phyloP scores from a whole-genome alignment of 2,329 filamentous ascomycete species.

The Cladophialophora immunda region DNA sequence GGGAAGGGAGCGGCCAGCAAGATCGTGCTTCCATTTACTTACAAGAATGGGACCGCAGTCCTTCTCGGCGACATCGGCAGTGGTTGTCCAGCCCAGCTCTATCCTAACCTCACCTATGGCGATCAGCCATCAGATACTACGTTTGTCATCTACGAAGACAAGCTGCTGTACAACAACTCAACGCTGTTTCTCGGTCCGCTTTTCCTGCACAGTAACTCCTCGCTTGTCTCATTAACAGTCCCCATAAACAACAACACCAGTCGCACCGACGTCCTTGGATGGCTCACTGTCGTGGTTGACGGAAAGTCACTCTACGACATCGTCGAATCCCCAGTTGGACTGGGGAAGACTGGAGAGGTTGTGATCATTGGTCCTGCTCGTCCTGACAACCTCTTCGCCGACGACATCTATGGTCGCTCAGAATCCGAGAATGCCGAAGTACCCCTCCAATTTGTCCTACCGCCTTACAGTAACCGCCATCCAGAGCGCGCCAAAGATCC shows the following conservation, averaged over 20 bases:
- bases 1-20: constrained; percentile 53
- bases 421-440: constrained; percentile 50
- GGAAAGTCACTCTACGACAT: constrained; percentile 66
- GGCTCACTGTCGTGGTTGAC: constrained; percentile 78
- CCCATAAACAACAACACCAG: constrained; percentile 74
- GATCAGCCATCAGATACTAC: constrained; percentile 45
- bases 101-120: constrained; percentile 77
- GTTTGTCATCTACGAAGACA: constrained; percentile 50
- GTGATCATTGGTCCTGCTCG: constrained; percentile 73
- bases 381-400: constrained; percentile 70
- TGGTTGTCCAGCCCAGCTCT: constrained; percentile 76
- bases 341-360: constrained; percentile 74
- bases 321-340: constrained; percentile 67
- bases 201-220: constrained; percentile 74
- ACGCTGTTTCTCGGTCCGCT: constrained; percentile 79
- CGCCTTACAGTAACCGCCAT: constrained; percentile 54
- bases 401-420: constrained; percentile 14
- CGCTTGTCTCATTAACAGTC: constrained; percentile 80
- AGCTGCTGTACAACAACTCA: constrained; percentile 52
- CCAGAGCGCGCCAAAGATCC: constrained; percentile 41
- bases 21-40: constrained; percentile 66
- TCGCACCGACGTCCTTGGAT: constrained; percentile 74
- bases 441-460: constrained; percentile 68
- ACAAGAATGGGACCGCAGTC: constrained; percentile 65
- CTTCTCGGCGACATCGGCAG: constrained; percentile 66